A percentile compares a stretch with the other conserved stretches of the same genome.
phyloP scores from a whole-genome alignment of 768 basidiomycete species.

The Pisolithus orientalis region DNA sequence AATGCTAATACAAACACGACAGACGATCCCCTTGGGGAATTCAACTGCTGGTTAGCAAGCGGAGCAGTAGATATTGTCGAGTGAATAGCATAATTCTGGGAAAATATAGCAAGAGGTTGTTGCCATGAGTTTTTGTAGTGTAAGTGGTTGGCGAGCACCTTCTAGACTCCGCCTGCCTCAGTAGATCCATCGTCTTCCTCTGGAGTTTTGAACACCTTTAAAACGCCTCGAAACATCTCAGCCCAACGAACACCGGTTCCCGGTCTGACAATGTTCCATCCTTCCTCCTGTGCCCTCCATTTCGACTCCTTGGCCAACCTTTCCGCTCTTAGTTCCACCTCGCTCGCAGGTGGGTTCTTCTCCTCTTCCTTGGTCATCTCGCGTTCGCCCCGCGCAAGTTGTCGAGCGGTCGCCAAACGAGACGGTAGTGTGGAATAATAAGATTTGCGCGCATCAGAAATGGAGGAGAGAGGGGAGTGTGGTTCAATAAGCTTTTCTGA shows the following conservation, averaged over 20 bases:
- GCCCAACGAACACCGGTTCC: slow-evolving; percentile 70
- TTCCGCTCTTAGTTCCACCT: slow-evolving; percentile 85
- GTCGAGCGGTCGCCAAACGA: slow-evolving; percentile 66
- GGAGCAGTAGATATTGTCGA: slow-evolving; percentile 51
- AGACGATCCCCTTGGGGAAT: slow-evolving; percentile 54
- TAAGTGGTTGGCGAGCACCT: background rate
- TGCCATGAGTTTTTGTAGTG: background rate
- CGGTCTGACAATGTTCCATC: slow-evolving; percentile 73
- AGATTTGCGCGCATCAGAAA: slow-evolving; percentile 61
- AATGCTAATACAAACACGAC: background rate
- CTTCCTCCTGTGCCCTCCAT: slow-evolving; percentile 76
- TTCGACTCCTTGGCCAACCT: slow-evolving; percentile 81
- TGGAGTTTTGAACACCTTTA: slow-evolving; percentile 56
- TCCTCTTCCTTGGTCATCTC: slow-evolving; percentile 85
- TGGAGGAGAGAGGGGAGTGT: slow-evolving; percentile 53
- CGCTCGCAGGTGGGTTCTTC: slow-evolving; percentile 73
- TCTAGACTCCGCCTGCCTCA: background rate
- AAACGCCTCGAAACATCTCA: slow-evolving; percentile 51
- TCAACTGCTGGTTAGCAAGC: slow-evolving; percentile 66
- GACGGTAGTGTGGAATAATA: slow-evolving; percentile 71
- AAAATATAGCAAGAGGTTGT: background rate
- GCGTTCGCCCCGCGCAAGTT: slow-evolving; percentile 64
- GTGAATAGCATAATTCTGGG: slow-evolving; percentile 3
- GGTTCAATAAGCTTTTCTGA: slow-evolving; percentile 65
- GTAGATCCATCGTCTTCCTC: slow-evolving; percentile 5